These are phyloP conservation scores for Fistulina hepatica DNA, from an alignment of 1,284 basidiomycete species.

Conservation along the genomic window DNA sequence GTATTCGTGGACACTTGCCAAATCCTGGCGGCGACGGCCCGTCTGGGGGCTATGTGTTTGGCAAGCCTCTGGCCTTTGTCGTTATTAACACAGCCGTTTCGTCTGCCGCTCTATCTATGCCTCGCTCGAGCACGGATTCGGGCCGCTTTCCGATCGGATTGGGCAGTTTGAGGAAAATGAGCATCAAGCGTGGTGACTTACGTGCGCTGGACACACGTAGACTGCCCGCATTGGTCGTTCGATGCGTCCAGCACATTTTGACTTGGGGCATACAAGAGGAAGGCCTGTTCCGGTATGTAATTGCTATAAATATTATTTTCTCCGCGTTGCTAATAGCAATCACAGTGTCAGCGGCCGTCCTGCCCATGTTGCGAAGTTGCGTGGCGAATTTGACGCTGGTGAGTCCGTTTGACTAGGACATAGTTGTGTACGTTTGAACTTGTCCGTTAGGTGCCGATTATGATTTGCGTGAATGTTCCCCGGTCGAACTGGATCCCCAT, in stretches of 20 bases:
- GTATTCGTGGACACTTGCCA: constrained; percentile 42
- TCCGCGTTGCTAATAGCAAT: constrained; percentile 7
- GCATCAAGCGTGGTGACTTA: constrained; percentile 19
- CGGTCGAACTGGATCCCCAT: constrained; percentile 82
- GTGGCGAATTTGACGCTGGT: constrained; percentile 79
- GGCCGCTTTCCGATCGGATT: constrained; percentile 8
- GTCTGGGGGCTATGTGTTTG: constrained; percentile 52
- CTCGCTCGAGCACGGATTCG: constrained; percentile 7
- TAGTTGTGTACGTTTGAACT: constrained; percentile 10
- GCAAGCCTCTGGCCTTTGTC: constrained; percentile 42
- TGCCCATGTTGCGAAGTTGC: constrained; percentile 62
- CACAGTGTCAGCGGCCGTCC: constrained; percentile 63
- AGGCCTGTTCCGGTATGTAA: constrained; percentile 64
- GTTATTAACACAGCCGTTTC: constrained; percentile 45
- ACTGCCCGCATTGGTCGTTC: constrained; percentile 62
- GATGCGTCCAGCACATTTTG: constrained; percentile 72
- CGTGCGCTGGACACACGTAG: constrained; percentile 40
- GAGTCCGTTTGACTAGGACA: constrained; percentile 23
- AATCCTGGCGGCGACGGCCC: constrained; percentile 22
- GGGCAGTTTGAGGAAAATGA: constrained; percentile 15
- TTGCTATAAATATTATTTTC: constrained; percentile 1
- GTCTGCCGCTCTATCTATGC: constrained; percentile 15
- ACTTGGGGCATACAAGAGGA: constrained; percentile 77
- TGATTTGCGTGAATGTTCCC: constrained; percentile 62
- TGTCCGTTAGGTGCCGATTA: constrained; percentile 62